Evolutionary conservation across 2,329 filamentous ascomycete genomes (phyloP).

Genomic region (Phyllosticta ampelicida): DNA sequence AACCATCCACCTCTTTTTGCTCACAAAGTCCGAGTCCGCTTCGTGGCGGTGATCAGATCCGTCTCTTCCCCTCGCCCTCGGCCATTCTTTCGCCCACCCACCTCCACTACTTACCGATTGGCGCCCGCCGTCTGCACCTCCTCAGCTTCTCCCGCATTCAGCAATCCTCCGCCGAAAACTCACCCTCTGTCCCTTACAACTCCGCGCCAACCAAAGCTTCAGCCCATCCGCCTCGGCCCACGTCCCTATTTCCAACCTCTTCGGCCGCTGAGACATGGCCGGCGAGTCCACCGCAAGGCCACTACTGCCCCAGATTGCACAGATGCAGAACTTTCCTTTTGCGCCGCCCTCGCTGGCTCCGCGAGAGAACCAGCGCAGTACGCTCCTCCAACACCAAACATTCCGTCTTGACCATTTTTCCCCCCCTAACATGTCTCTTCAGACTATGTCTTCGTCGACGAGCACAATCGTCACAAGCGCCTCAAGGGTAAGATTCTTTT

Average conservation of each 20-base stretch:
- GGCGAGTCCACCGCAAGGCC: conserved; percentile 51
- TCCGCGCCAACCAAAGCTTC: conserved; percentile 7
- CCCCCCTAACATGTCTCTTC: conserved; percentile 11
- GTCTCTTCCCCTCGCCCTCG: neutral
- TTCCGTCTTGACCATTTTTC: conserved; percentile 12
- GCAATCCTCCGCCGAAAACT: conserved; percentile 9
- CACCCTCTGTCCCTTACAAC: conserved; percentile 5
- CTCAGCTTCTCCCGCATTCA: neutral
- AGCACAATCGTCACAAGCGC: conserved; percentile 95
- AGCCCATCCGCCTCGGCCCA: conserved; percentile 5
- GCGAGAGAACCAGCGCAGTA: conserved; percentile 77
- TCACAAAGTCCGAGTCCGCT: neutral
- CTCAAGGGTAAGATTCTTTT: conserved; percentile 59
- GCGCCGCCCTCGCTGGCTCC: conserved; percentile 53
- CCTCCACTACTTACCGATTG: conserved; percentile 3
- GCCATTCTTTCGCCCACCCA: conserved; percentile 1
- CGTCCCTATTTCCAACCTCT: conserved; percentile 8
- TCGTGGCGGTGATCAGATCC: neutral
- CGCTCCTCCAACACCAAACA: conserved; percentile 25
- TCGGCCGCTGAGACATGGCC: conserved; percentile 40
- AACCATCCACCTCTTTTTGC: conserved; percentile 1
- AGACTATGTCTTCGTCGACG: conserved; percentile 99
- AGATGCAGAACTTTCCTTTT: conserved; percentile 69
- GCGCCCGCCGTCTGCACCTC: conserved; percentile 5
- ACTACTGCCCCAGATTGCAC: conserved; percentile 54